phyloP scores from a whole-genome alignment of 805 yeast genomes.

The Zygosaccharomyces rouxii region DNA sequence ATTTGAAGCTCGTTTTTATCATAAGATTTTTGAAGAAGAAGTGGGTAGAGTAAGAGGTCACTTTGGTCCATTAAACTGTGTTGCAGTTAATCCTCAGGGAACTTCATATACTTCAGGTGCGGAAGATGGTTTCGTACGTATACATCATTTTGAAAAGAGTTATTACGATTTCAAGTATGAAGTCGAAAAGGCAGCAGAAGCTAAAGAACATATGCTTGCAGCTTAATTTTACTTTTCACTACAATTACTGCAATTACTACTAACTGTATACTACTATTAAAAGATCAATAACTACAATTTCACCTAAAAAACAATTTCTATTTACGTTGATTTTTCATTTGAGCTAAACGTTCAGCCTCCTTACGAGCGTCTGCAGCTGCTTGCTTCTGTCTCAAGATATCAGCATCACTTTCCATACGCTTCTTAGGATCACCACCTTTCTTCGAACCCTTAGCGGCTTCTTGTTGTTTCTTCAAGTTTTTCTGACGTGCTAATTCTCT shows the following conservation, averaged over 20 bases:
- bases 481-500: slow-evolving; percentile 90
- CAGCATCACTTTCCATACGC: slow-evolving; percentile 87
- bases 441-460: slow-evolving; percentile 52
- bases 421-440: slow-evolving; percentile 80
- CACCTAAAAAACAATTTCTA: slow-evolving; percentile 11
- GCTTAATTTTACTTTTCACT: background rate
- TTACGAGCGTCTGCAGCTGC: slow-evolving; percentile 44
- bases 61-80: slow-evolving; percentile 95
- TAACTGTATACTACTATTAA: slow-evolving; percentile 7
- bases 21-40: slow-evolving; percentile 91
- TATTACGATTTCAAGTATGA: slow-evolving; percentile 92
- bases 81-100: slow-evolving; percentile 94
- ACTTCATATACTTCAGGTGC: slow-evolving; percentile 94
- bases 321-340: slow-evolving; percentile 13
- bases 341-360: slow-evolving; percentile 31
- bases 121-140: slow-evolving; percentile 95
- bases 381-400: slow-evolving; percentile 83
- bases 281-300: background rate
- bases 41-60: slow-evolving; percentile 97
- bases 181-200: slow-evolving; percentile 74
- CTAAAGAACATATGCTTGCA: slow-evolving; percentile 33
- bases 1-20: slow-evolving; percentile 94
- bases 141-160: slow-evolving; percentile 87
- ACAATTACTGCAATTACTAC: background rate
- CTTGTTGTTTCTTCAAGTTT: slow-evolving; percentile 75